Evolutionary conservation across 2,329 filamentous ascomycete species (phyloP), one percentile per base, ranked within the genome.

Genomic region (Aphanoascus verrucosus): DNA sequence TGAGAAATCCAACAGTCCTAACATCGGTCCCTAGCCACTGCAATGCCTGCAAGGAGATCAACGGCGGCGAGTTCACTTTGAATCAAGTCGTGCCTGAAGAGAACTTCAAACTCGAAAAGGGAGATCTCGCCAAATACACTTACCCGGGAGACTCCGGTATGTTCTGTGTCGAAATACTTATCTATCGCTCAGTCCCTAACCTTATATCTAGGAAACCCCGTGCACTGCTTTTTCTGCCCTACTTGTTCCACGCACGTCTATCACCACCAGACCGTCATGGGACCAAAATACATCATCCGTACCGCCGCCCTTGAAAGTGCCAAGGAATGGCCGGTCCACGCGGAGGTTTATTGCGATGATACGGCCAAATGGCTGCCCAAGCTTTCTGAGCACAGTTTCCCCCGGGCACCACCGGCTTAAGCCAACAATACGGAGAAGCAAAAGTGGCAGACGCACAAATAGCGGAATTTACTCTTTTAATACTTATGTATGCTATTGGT

Each of bases 211-310:
- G 76, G 76, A 59, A 79, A 80, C 49, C 63, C 68, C 5, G 76
- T 79, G 32, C 67, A 79, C 65, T 81, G 78, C 71, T 80, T 74
- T 69, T 80, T 74, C 67, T 80, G 78, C 69, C 70, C 73, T 44
- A 77, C 75, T 60, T 81, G 77, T 73, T 78, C 74, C 6, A 62
- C 70, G 2, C 77, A 78, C 62, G 69, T 76, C 31, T 80, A 80
- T 64, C 77, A 80, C 65, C 75, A 78, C 60, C 77, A 79, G 59
- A 70, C 72, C 42, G 72, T 74, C 46, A 67, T 77, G 58, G 74
- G 76, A 53, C 64, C 67, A 2, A 77, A 68, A 46, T 74, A 79
- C 55, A 68, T 80, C 52, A 67, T 77, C 5, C 72, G 78, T 49
- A 81, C 77, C 3, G 72, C 68, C 1, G 60, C 79, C 41, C 62